Evolutionary conservation across 768 basidiomycete genomes (phyloP).

Genomic region (Xerocomellus amylosporus): DNA sequence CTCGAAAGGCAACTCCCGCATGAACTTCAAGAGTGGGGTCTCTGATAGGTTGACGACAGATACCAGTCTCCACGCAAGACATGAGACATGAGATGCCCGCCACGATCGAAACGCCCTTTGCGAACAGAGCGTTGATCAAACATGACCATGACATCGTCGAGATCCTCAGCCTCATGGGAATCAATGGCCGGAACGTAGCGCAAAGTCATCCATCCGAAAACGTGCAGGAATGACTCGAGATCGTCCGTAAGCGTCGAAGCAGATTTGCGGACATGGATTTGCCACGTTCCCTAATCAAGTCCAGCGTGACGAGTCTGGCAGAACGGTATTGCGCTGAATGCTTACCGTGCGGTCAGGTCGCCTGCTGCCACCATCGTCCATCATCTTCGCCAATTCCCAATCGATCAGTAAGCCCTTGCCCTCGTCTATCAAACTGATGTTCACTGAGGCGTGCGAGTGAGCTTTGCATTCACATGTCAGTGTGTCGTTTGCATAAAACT

Average conservation of each 20-base stretch:
- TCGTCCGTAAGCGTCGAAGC: slow-evolving; percentile 16
- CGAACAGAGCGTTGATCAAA: too few species aligned
- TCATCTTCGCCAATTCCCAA: slow-evolving; percentile 21
- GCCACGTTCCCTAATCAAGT: slow-evolving; percentile 12
- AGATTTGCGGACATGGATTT: slow-evolving; percentile 13
- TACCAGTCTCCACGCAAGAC: too few species aligned
- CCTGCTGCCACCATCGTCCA: not conserved
- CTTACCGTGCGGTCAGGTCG: not conserved
- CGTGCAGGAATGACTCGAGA: slow-evolving; percentile 3
- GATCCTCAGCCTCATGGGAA: too few species aligned
- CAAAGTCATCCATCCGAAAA: not conserved
- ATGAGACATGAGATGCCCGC: too few species aligned
- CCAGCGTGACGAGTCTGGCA: too few species aligned
- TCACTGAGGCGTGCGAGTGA: slow-evolving; percentile 18
- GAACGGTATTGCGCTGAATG: not conserved
- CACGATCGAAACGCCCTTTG: too few species aligned
- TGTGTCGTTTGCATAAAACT: too few species aligned
- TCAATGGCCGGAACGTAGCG: not conserved
- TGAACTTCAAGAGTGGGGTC: too few species aligned
- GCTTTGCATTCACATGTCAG: slow-evolving; percentile 3
- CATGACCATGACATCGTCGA: too few species aligned
- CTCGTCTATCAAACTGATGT: slow-evolving; percentile 20
- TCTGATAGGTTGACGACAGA: too few species aligned
- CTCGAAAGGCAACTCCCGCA: too few species aligned
- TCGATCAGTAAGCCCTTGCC: slow-evolving; percentile 24